Evolutionary conservation across 2,329 filamentous ascomycete genomes (phyloP).

Genomic region (Alternaria gansuensis): DNA sequence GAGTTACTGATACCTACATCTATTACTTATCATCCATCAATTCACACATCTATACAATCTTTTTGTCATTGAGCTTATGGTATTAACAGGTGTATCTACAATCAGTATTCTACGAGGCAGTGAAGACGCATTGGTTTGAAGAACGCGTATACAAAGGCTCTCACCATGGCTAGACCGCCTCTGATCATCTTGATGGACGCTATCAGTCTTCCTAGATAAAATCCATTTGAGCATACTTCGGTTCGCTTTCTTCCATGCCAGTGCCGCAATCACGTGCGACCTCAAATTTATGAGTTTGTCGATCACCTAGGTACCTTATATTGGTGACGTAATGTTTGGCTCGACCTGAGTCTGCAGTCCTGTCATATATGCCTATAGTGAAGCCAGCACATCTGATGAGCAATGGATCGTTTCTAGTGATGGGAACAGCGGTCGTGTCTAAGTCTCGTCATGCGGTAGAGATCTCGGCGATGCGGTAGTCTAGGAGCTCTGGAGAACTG

Average conservation of each 20-base stretch:
- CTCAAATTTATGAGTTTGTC: not conserved
- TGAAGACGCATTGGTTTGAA: not conserved
- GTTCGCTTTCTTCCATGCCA: not conserved
- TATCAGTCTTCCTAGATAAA: not conserved
- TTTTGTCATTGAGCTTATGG: not conserved
- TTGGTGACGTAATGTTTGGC: too few species aligned
- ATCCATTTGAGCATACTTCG: not conserved
- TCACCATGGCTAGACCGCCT: not conserved
- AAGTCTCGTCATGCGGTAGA: not conserved
- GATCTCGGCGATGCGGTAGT: not conserved
- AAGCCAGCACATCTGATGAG: too few species aligned
- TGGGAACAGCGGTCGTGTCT: not conserved
- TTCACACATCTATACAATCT: too few species aligned
- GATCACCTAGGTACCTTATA: too few species aligned
- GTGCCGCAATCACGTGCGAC: not conserved
- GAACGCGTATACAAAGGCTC: not conserved
- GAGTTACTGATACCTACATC: not conserved
- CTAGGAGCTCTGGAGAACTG: too few species aligned
- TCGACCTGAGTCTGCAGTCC: too few species aligned
- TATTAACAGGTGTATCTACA: not conserved
- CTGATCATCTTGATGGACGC: not conserved
- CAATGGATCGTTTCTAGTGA: not conserved
- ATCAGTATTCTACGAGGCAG: not conserved
- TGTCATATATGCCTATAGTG: too few species aligned
- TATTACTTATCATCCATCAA: not conserved